Evolutionary conservation across 2,329 filamentous ascomycete species (phyloP).

Genomic region (Sarocladiaceae sp.): DNA sequence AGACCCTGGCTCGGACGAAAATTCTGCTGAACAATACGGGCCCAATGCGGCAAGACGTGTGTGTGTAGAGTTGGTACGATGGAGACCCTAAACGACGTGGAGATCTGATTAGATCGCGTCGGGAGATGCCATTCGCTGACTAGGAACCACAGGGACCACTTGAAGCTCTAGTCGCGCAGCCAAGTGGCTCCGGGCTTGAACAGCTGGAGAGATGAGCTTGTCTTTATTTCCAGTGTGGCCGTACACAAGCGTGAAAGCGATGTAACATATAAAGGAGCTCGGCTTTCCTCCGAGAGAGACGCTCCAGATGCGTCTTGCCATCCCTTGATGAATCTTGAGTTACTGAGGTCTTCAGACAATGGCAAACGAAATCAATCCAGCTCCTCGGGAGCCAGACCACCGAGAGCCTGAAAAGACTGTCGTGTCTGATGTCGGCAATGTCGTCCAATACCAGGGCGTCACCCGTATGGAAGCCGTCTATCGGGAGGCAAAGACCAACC

Average conservation of each 20-base stretch:
- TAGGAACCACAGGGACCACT: too few species aligned
- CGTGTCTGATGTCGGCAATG: conserved; percentile 15
- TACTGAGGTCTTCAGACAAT: not conserved
- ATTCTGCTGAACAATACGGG: not conserved
- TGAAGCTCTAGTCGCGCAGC: too few species aligned
- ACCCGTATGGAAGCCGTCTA: conserved; percentile 25
- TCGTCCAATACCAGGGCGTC: conserved; percentile 19
- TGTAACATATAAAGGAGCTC: too few species aligned
- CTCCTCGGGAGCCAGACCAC: not conserved
- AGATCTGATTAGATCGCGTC: conserved; percentile 4
- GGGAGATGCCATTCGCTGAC: not conserved
- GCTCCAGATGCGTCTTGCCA: too few species aligned
- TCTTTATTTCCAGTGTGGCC: too few species aligned
- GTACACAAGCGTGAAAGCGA: too few species aligned
- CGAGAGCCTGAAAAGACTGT: conserved; percentile 7
- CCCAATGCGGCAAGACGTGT: too few species aligned
- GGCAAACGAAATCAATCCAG: conserved; percentile 2
- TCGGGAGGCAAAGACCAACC: conserved; percentile 19
- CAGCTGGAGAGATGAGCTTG: too few species aligned
- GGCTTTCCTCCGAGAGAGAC: too few species aligned
- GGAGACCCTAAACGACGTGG: not conserved
- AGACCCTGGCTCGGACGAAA: not conserved
- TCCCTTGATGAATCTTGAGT: too few species aligned
- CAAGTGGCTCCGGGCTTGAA: too few species aligned
- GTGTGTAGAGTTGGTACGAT: not conserved